phyloP scores from a whole-genome alignment of 768 basidiomycete species.

The Cytidiella melzeri region DNA sequence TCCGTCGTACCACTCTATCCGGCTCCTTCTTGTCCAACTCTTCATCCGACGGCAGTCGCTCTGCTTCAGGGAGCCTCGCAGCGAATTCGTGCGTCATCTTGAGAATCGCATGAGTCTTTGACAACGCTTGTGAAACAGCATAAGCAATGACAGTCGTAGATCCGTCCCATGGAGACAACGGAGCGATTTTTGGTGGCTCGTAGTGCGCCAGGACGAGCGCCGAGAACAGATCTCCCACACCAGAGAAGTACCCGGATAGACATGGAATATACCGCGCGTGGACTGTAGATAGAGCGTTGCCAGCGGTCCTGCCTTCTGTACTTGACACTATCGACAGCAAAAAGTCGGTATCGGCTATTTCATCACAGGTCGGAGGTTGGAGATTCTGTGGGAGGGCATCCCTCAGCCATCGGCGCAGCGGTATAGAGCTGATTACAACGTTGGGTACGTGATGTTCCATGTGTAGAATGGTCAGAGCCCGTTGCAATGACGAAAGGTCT shows the following conservation, averaged over 20 bases:
- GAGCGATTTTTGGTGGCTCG: conserved; percentile 23
- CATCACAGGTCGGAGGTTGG: conserved; percentile 19
- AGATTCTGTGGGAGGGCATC: conserved; percentile 43
- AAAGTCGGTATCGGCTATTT: conserved; percentile 33
- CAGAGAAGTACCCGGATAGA: conserved; percentile 89
- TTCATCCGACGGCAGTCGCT: conserved; percentile 63
- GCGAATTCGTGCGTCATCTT: conserved; percentile 53
- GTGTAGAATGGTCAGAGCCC: conserved; percentile 72
- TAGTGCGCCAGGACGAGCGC: conserved; percentile 86
- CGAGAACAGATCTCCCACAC: conserved; percentile 96
- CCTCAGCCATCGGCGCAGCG: conserved; percentile 57
- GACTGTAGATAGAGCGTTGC: conserved; percentile 37
- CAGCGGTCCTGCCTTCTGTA: conserved; percentile 12
- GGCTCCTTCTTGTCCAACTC: conserved; percentile 66
- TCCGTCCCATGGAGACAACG: conserved; percentile 4
- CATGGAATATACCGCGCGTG: conserved; percentile 70
- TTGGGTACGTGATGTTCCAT: conserved; percentile 69
- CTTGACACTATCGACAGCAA: conserved; percentile 83
- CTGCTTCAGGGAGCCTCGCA: conserved; percentile 49
- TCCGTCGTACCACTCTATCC: conserved; percentile 59
- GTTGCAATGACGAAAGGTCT: conserved; percentile 58
- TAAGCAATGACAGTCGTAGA: conserved; percentile 40
- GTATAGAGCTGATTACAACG: conserved; percentile 90
- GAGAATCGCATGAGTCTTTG: conserved; percentile 71
- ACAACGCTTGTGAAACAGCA: conserved; percentile 64